These are phyloP conservation scores for Botrytis elliptica DNA, from an alignment of 2,329 filamentous ascomycete species.

Conservation along the genomic window DNA sequence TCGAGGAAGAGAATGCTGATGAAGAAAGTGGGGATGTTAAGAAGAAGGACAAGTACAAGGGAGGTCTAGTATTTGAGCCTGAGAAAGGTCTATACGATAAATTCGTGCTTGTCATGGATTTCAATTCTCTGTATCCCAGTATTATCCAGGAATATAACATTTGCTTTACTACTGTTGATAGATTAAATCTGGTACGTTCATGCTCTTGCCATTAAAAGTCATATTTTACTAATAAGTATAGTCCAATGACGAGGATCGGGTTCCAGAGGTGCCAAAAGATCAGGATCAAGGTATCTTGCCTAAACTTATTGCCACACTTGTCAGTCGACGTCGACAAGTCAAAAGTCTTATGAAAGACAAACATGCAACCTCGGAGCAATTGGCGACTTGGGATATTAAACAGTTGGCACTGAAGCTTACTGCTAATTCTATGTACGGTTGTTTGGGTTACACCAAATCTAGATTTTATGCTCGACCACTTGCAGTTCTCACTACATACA, in stretches of 20 bases:
- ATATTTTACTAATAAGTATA: slow-evolving; percentile 39
- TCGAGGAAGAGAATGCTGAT: slow-evolving; percentile 67
- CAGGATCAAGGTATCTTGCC: slow-evolving; percentile 84
- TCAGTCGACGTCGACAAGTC: slow-evolving; percentile 83
- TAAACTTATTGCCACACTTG: slow-evolving; percentile 85
- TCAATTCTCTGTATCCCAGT: slow-evolving; percentile 99
- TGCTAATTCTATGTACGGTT: slow-evolving; percentile 99
- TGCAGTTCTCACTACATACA: slow-evolving; percentile 93
- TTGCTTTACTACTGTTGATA: slow-evolving; percentile 95
- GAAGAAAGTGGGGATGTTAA: slow-evolving; percentile 75
- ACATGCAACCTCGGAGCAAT: slow-evolving; percentile 77
- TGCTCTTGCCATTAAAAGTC: background rate
- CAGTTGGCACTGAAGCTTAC: slow-evolving; percentile 95
- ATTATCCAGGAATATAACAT: slow-evolving; percentile 99
- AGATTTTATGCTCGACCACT: slow-evolving; percentile 95
- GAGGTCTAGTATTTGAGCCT: slow-evolving; percentile 95
- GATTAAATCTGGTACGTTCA: slow-evolving; percentile 63
- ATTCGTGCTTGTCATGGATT: slow-evolving; percentile 99
- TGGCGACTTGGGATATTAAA: slow-evolving; percentile 97
- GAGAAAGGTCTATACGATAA: slow-evolving; percentile 98
- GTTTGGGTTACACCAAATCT: slow-evolving; percentile 93
- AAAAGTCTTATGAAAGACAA: slow-evolving; percentile 98
- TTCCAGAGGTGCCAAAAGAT: slow-evolving; percentile 80
- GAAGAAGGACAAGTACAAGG: slow-evolving; percentile 99
- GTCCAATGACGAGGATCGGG: slow-evolving; percentile 78